These are phyloP conservation scores for Serendipita sp. DNA, from an alignment of 1,284 basidiomycete species.

Conservation along the genomic window DNA sequence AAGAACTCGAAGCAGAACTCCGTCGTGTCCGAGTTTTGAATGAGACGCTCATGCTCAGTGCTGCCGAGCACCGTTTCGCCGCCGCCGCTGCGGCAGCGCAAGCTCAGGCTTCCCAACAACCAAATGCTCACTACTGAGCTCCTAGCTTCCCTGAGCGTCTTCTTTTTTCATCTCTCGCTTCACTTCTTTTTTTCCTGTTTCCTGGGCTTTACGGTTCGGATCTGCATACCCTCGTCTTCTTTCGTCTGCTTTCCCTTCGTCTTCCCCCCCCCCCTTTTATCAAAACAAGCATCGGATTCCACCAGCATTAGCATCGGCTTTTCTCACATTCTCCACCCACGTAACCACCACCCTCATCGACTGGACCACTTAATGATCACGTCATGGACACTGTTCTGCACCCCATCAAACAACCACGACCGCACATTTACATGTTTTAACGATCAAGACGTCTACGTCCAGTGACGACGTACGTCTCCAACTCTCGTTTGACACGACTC, in stretches of 20 bases:
- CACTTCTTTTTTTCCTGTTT: not conserved
- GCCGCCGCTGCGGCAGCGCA: constrained; percentile 24
- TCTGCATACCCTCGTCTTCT: not conserved
- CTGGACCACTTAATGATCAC: not conserved
- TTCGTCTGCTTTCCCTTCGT: not conserved
- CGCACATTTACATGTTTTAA: not conserved
- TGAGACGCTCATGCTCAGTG: constrained; percentile 71
- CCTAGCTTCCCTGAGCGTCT: not conserved
- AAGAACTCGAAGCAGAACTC: constrained; percentile 34
- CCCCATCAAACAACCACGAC: not conserved
- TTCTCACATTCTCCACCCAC: not conserved
- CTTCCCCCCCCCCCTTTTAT: not conserved
- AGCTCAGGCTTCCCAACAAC: constrained; percentile 14
- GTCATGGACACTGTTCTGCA: constrained; percentile 1
- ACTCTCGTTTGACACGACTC: constrained; percentile 4
- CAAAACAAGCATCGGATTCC: not conserved
- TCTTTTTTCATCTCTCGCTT: not conserved
- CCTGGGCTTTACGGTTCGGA: not conserved
- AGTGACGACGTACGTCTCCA: not conserved
- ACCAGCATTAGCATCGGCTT: not conserved
- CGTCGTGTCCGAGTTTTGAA: constrained; percentile 25
- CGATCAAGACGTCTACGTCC: constrained; percentile 1
- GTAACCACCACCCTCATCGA: not conserved
- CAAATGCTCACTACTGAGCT: constrained; percentile 5
- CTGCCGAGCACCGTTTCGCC: constrained; percentile 53